phyloP scores from a whole-genome alignment of 2,329 filamentous ascomycete species.

The Venturia asperata region DNA sequence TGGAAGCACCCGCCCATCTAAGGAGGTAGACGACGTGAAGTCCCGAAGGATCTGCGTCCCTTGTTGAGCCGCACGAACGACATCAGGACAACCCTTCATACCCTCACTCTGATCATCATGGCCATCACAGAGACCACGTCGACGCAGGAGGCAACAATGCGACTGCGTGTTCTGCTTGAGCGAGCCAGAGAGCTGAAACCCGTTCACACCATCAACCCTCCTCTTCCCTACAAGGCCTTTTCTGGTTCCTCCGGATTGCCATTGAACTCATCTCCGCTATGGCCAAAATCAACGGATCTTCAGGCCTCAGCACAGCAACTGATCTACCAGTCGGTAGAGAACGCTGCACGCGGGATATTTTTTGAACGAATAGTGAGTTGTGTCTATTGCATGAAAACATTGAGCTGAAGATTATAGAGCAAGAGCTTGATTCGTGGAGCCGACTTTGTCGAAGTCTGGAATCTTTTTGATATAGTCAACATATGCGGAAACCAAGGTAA shows the following conservation, averaged over 20 bases:
- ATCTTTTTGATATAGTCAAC: conserved; percentile 84
- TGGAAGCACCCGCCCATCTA: neutral
- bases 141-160: conserved; percentile 27
- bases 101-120: conserved; percentile 23
- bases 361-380: neutral
- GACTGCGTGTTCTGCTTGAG: conserved; percentile 35
- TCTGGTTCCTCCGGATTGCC: conserved; percentile 28
- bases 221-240: conserved; percentile 37
- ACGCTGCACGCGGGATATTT: conserved; percentile 45
- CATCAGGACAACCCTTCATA: neutral
- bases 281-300: conserved; percentile 30
- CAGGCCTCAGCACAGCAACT: neutral
- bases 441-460: conserved; percentile 80
- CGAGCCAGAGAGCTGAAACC: conserved; percentile 37
- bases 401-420: neutral
- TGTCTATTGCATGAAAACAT: neutral
- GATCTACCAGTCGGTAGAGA: conserved; percentile 58
- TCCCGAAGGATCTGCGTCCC: neutral
- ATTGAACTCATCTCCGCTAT: conserved; percentile 21
- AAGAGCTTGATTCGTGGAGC: conserved; percentile 34
- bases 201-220: conserved; percentile 36
- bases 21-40: neutral
- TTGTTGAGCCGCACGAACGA: conserved; percentile 6
- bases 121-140: conserved; percentile 26
- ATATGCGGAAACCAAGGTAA: conserved; percentile 76